Conservation (phyloP, 257 asterid genomes). For the Scutellaria baicalensis region DNA sequence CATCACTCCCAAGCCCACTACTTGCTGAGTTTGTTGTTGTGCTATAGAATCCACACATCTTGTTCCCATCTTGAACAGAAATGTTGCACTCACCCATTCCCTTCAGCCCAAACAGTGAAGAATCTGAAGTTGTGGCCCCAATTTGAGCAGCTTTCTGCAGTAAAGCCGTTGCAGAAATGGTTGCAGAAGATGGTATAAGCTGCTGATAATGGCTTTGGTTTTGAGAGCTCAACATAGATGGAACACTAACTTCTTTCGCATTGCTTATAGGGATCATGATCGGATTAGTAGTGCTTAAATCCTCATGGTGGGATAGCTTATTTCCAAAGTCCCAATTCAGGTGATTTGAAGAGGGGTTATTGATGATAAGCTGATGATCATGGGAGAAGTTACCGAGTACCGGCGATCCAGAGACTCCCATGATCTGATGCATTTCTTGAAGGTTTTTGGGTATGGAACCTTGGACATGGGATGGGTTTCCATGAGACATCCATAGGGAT, state of each 20-base stretch:
- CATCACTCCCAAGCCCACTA: constrained; percentile 31
- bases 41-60: constrained; percentile 39
- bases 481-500: constrained; percentile 47
- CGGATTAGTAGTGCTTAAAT: constrained; percentile 13
- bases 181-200: no score
- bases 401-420: constrained; percentile 15
- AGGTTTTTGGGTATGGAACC: constrained; percentile 33
- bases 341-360: constrained; percentile 17
- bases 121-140: constrained; percentile 50
- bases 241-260: constrained; percentile 34
- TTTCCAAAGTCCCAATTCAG: constrained; percentile 58
- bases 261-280: background rate
- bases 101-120: constrained; percentile 41
- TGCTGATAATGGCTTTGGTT: constrained; percentile 21
- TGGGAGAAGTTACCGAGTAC: constrained; percentile 11
- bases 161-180: constrained; percentile 79
- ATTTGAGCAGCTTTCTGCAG: constrained; percentile 80
- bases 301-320: constrained; percentile 18
- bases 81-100: constrained; percentile 4
- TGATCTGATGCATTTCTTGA: constrained; percentile 45
- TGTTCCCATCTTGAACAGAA: constrained; percentile 24
- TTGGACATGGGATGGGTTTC: constrained; percentile 15
- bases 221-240: constrained; percentile 58
- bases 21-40: constrained; percentile 25
- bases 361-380: constrained; percentile 16